Evolutionary conservation across 495 filamentous ascomycete genomes (phyloP), one percentile per base, ranked within the genome.

Genomic region (Alectoria sarmentosa): DNA sequence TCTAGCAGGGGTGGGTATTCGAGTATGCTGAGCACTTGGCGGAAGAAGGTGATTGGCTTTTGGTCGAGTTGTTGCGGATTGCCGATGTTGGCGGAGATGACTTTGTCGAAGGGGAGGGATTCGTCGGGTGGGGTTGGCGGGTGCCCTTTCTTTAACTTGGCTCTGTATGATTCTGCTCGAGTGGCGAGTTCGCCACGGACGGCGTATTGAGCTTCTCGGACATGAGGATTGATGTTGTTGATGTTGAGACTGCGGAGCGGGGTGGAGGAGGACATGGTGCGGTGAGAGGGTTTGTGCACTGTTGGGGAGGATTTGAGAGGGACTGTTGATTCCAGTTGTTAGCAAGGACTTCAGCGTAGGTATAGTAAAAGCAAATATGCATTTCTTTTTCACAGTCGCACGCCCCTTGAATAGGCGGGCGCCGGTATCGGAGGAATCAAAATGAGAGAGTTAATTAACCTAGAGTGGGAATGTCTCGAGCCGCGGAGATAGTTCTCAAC

Each of bases 21-120:
- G 62, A 98, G 79, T 58, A 98, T 76, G 79, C 91, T 96, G 72
- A 96, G 82, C 15, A 98, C 95, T 78, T 98, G 95, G 63, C 94
- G 87, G 87, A 98, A 96, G 83, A 96, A 98, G 68, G 93, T 98
- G 72, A 98, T 91, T 69, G 94, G 94, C 81, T 96, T 94, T 81
- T 98, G 94, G 77, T 95, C 94, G 62, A 98, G 87, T 77, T 98
- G 95, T 73, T 98, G 94, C 10, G 95, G 94, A 78, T 98, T 98
- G 69, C 95, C 94, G 73, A 98, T 98, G 76, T 98, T 98, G 76
- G 94, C 94, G 61, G 89, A 90, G 76, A 98, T 93, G 71, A 98
- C 86, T 65, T 89, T 81, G 67, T 90, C 82, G 73, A 98, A 98
- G 34, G 94, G 94, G 52, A 98, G 82, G 63, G 77, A 74, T 68